Base-by-base conservation (phyloP, 2,329 filamentous ascomycete species). In the Dryadomyces quercus-mongolicae region DNA sequence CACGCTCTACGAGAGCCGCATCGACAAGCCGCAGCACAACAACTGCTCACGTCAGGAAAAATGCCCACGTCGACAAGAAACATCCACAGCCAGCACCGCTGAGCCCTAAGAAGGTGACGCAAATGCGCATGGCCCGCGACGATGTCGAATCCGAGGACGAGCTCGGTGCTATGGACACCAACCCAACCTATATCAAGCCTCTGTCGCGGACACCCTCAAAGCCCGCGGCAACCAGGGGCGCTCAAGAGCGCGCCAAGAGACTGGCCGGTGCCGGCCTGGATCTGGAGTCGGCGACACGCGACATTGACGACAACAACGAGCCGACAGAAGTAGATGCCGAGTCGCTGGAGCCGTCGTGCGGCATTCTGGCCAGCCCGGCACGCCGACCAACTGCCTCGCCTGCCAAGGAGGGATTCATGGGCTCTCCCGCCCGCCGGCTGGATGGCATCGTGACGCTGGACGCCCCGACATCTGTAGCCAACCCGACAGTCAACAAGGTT, bases 31-130 rank as follows among this genome's bases (percentile, higher is more conserved):
- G 12, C 38, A 5, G 38, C 38, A 42, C 16, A 5, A 42, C 12
- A 42, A 12, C 25, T 8, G 25, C 25, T 8, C 25, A 31, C 25
- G 25, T 31, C 25, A 4, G 25, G 8, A 31, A 31, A 8, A n/a
- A 42, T 42, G 38, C 12, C 36, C 15, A 12, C 22, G 58, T 58
- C 53, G 68, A 59, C 54, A 53, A 52, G 40, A 56, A 59, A 9
- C 59, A 64, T 46, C 64, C 62, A 59, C 58, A 56, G 54, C 36
- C 63, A 59, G 73, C 72, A 54, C 80, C 81, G 38, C 69, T 84
- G 53, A 83, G 80, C 67, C 80, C 80, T 68, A 83, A 78, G 71
- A 85, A 84, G 72, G 74, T 79, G 60, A 79, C 78, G 44, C 78
- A 82, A 68, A 70, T 83, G 60, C 58, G 70, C 73, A 51, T 60